Percentiles rank a stretch among this genome's conserved stretches.
phyloP scores from a whole-genome alignment of 176 grass and related monocot genomes.

The Aegilops bicornis region DNA sequence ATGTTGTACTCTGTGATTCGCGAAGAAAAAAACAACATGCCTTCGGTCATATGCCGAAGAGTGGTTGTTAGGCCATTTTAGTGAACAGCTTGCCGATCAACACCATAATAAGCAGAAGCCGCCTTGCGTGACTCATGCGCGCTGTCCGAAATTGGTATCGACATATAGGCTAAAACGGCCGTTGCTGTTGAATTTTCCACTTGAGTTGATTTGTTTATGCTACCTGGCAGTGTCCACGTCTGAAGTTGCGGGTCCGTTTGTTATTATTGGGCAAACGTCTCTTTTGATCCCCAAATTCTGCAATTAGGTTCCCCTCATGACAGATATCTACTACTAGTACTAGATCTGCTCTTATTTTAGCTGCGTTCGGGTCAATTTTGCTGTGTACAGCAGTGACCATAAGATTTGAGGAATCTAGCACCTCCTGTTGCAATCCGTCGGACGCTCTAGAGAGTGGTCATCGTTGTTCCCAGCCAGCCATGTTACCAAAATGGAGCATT shows the following conservation, averaged over 20 bases:
- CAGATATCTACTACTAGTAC: neutral
- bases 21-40: no score
- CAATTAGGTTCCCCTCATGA: neutral
- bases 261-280: neutral
- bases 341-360: neutral
- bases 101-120: neutral
- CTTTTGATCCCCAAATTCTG: neutral
- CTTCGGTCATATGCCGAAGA: no score
- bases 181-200: neutral
- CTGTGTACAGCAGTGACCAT: neutral
- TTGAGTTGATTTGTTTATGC: neutral
- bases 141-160: neutral
- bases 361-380: neutral
- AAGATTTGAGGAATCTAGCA: neutral
- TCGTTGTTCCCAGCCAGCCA: neutral
- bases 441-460: neutral
- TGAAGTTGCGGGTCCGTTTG: neutral
- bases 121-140: neutral
- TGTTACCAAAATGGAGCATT: neutral
- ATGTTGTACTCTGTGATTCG: no score
- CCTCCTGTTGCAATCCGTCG: neutral
- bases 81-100: neutral
- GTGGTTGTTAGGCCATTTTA: slow-evolving; percentile 17
- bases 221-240: neutral
- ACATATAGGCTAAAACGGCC: neutral